Conservation (phyloP, 345 rosid species). For the Punica granatum region DNA sequence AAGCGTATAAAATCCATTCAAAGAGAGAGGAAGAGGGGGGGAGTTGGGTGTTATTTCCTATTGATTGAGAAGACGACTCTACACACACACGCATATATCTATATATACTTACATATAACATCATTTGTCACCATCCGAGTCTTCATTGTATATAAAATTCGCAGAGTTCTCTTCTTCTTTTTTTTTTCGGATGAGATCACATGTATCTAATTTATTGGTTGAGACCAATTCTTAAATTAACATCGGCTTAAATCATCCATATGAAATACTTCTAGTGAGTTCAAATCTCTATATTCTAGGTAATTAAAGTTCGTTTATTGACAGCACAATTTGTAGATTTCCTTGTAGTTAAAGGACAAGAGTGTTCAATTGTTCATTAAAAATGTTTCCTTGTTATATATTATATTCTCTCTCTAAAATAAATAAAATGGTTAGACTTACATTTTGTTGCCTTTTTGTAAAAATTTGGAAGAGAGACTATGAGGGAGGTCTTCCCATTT, state of each 20-base stretch:
- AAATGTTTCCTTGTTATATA: too few species aligned
- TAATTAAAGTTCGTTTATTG: too few species aligned
- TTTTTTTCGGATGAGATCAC: too few species aligned
- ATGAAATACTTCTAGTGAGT: too few species aligned
- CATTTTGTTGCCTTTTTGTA: neutral
- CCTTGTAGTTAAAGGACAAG: neutral
- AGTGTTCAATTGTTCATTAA: neutral
- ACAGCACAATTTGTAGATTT: too few species aligned
- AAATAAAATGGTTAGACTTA: too few species aligned
- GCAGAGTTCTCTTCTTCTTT: too few species aligned
- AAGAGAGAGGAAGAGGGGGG: neutral
- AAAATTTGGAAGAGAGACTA: constrained; percentile 1
- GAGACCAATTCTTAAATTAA: too few species aligned
- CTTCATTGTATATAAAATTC: too few species aligned
- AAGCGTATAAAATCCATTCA: neutral
- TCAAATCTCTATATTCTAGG: too few species aligned
- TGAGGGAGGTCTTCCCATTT: neutral
- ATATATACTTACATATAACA: neutral
- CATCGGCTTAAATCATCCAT: too few species aligned
- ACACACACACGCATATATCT: neutral
- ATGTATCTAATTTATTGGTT: too few species aligned
- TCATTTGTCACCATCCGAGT: neutral
- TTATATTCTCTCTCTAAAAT: neutral
- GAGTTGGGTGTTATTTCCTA: neutral
- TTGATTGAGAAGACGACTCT: neutral